Evolutionary conservation across 2,329 filamentous ascomycete species (phyloP).

Genomic region (Shiraia sp.): DNA sequence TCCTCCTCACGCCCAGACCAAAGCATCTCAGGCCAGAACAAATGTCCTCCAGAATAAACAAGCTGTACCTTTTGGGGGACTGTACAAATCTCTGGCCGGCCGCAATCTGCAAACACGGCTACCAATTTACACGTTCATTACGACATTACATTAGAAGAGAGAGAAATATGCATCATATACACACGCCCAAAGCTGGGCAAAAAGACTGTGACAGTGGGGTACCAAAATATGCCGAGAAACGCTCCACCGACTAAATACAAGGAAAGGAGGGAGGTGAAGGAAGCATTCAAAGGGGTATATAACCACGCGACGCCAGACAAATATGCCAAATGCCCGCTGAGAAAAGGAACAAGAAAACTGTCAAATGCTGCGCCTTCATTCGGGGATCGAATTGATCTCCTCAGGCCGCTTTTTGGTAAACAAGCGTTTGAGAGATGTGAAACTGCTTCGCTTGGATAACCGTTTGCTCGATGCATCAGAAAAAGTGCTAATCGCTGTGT

Average conservation of each 20-base stretch:
- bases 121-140: slow-evolving; percentile 16
- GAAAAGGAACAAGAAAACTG: slow-evolving; percentile 14
- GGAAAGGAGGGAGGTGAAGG: slow-evolving; percentile 19
- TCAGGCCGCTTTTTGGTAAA: slow-evolving; percentile 41
- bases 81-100: too few species aligned
- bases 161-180: slow-evolving; percentile 15
- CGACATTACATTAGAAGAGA: slow-evolving; percentile 18
- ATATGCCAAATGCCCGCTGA: slow-evolving; percentile 23
- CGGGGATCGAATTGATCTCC: slow-evolving; percentile 38
- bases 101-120: neutral
- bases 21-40: too few species aligned
- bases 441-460: slow-evolving; percentile 38
- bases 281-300: slow-evolving; percentile 37
- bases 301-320: slow-evolving; percentile 31
- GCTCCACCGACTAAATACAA: slow-evolving; percentile 3
- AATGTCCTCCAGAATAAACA: neutral
- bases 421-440: slow-evolving; percentile 41
- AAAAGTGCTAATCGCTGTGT: slow-evolving; percentile 34
- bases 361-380: slow-evolving; percentile 22
- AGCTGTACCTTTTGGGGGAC: neutral
- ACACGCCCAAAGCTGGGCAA: slow-evolving; percentile 3
- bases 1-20: too few species aligned
- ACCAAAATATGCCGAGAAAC: slow-evolving; percentile 2
- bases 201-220: neutral
- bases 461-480: slow-evolving; percentile 23